Base-by-base conservation (phyloP, 495 filamentous ascomycete species). In the Delitschia confertaspora region DNA sequence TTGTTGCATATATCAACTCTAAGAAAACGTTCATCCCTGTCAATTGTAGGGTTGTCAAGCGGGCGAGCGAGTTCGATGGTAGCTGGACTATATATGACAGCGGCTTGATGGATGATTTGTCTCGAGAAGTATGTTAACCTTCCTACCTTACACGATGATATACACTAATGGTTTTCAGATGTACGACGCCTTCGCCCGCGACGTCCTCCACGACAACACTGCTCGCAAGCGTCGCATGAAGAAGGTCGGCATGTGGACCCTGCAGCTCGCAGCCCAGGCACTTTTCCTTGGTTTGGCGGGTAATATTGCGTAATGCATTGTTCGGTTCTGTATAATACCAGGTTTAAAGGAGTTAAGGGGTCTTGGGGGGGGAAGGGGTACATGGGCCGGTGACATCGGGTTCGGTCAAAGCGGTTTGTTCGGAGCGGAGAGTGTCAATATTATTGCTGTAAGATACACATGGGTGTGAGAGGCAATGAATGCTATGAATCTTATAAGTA, bases 1-100 rank as follows among this genome's bases (percentile, higher is more conserved):
- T 98, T 42, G 91, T 98, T n/a, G 93, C 91, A 1, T 98, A 95
- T 58, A 95, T 98, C 65, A 98, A 98, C 62, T 85, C 85, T 22
- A 78, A 82, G 59, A 80, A 78, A 55, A 88, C 87, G 0, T 95
- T 93, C 59, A 96, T 98, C 34, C 93, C 91, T 7, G 80, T 98
- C 57, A 83, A 82, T 45, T 96, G 91, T 65, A 83, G 89, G 38
- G 83, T 98, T 40, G 83, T 94, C 47, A 98, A 98, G 65, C 75
- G 74, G 2, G 72, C 75, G 7, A 69, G 72, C 41, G 91, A 98
- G 61, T 98, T 96, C 55, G 87, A 98, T 60, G 91, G 91, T 13
- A 83, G 82, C 49, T 98, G 91, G 91, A 93, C 85, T 11, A 77
- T 93, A 33, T 95, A 79, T 63, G 91, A 98, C 58, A 88, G 83